phyloP scores from a whole-genome alignment of 2,329 filamentous ascomycete genomes.

The Colletotrichum destructivum region DNA sequence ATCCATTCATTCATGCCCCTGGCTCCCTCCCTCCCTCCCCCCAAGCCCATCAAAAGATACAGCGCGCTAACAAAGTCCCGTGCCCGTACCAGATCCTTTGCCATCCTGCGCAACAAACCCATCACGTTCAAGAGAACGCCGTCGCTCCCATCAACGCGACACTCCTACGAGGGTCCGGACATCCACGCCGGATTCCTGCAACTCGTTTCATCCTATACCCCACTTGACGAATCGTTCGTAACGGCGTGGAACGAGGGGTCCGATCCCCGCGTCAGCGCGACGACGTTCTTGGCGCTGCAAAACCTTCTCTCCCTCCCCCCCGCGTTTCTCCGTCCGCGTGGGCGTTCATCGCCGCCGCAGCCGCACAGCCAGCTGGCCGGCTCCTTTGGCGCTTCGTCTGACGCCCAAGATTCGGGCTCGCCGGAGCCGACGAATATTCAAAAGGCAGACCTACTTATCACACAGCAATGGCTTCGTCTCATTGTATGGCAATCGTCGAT shows the following conservation, averaged over 20 bases:
- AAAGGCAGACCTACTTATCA: slow-evolving; percentile 78
- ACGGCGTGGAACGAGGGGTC: slow-evolving; percentile 75
- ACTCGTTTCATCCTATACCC: slow-evolving; percentile 73
- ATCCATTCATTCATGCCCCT: too few relatives aligned
- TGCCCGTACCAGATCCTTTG: slow-evolving; percentile 67
- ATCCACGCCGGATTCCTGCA: slow-evolving; percentile 72
- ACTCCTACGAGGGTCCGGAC: slow-evolving; percentile 66
- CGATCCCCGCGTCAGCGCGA: slow-evolving; percentile 52
- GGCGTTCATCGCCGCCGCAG: slow-evolving; percentile 48
- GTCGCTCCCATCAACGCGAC: slow-evolving; percentile 65
- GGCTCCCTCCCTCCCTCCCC: too few relatives aligned
- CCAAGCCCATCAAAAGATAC: neutral
- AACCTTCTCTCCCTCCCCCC: slow-evolving; percentile 52
- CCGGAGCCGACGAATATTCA: slow-evolving; percentile 73
- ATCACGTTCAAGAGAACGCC: slow-evolving; percentile 74
- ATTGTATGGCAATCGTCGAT: slow-evolving; percentile 83
- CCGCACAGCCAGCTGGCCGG: slow-evolving; percentile 30
- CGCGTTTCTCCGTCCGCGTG: slow-evolving; percentile 48
- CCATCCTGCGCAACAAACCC: slow-evolving; percentile 74
- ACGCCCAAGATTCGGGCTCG: slow-evolving; percentile 31
- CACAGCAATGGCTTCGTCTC: slow-evolving; percentile 79
- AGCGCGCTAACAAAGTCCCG: slow-evolving; percentile 4
- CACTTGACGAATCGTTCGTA: slow-evolving; percentile 75
- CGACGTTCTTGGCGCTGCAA: slow-evolving; percentile 55
- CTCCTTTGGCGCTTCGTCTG: slow-evolving; percentile 27